Base-by-base conservation (phyloP, 495 filamentous ascomycete genomes). In the Filosporella fistucella region DNA sequence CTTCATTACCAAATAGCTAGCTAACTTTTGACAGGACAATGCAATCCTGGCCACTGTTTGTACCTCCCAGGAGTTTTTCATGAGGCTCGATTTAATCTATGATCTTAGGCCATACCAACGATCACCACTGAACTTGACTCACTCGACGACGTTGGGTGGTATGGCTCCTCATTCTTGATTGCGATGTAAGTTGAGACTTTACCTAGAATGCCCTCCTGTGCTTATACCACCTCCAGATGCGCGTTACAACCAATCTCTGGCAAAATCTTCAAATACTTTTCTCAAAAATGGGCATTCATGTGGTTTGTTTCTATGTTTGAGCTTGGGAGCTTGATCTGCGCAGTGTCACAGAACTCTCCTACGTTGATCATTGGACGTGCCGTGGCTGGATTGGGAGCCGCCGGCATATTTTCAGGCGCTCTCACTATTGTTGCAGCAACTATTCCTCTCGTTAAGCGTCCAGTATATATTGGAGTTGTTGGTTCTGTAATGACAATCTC, bases 361-460 rank as follows among this genome's bases (percentile, higher is more conserved):
- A 68, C 71, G 12, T 63, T 82, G 14, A 82, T 83, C 40, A 50
- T 78, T n/a, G 77, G 79, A 3, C 70, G 78, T 30, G 76, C 77
- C 28, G 62, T 83, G 14, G 75, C 77, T 25, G 78, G 78, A 7
- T 28, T 73, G 23, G 77, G 74, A 0, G 63, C 67, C 2, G 68
- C 70, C 7, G 69, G 69, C 8, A 54, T 74, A 13, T 65, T 65
- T 7, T 67, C 65, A 0, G 70, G 70, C 0, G 55, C 50, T 12
- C 33, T 57, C 7, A 33, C 51, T 10, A 49, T 57, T 22, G 29
- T 57, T 16, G 29, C 49, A 4, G 16, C 32, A 21, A 32, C 22
- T 22, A 38, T 57, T 25, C 14, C 46, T 8, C 23, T 52, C 18
- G 37, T 43, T 22, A 37, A 56, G 23, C 38, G 48, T 30, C 54